phyloP scores from a whole-genome alignment of 2,329 filamentous ascomycete species.

The Penicillium frequentans region DNA sequence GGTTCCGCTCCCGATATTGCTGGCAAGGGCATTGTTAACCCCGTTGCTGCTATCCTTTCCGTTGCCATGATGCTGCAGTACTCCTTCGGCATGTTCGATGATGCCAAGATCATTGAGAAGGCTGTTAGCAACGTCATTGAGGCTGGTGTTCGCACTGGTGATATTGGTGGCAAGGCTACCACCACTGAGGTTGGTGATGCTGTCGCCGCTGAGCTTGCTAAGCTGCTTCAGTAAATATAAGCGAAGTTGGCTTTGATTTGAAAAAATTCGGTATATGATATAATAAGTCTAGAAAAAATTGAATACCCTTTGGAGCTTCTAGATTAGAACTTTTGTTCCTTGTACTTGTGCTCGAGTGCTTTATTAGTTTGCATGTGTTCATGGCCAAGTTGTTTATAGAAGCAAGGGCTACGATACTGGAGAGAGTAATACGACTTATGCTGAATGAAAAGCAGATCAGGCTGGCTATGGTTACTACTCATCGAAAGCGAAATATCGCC shows the following conservation, averaged over 20 bases:
- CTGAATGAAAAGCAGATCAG: background rate
- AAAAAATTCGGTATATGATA: constrained; percentile 22
- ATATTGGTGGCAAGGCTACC: constrained; percentile 74
- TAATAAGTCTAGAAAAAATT: constrained; percentile 24
- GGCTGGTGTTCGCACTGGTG: constrained; percentile 72
- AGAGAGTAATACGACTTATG: background rate
- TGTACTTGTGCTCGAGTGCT: background rate
- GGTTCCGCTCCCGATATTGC: constrained; percentile 92
- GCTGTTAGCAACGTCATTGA: constrained; percentile 64
- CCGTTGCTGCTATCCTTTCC: constrained; percentile 86
- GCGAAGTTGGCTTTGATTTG: background rate
- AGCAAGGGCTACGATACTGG: background rate
- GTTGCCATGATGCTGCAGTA: constrained; percentile 96
- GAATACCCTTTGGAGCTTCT: constrained; percentile 23
- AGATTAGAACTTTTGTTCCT: constrained; percentile 1
- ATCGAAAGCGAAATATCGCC: background rate
- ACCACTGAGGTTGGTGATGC: constrained; percentile 84
- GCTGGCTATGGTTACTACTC: background rate
- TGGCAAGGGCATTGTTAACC: constrained; percentile 88
- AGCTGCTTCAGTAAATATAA: constrained; percentile 56
- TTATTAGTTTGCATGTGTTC: no score
- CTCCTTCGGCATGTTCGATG: constrained; percentile 74
- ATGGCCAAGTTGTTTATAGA: background rate
- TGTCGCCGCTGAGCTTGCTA: constrained; percentile 70
- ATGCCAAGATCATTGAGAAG: constrained; percentile 54